These are phyloP conservation scores for Chlorella sp. DNA, from an alignment of 139 green algal species.

Conservation along the genomic window DNA sequence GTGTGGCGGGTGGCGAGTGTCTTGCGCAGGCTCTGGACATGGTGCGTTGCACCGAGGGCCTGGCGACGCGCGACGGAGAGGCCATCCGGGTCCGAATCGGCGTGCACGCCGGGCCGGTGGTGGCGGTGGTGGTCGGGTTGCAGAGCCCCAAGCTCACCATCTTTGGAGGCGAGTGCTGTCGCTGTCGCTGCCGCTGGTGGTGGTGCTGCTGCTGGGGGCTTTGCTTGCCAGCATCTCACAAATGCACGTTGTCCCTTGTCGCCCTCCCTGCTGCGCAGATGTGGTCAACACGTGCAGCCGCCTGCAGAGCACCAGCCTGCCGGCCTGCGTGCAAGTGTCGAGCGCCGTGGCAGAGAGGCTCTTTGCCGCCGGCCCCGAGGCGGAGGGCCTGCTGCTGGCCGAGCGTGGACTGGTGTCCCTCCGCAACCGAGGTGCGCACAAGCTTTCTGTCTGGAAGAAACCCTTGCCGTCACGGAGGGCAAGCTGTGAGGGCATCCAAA, in stretches of 20 bases:
- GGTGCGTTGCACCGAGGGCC: not conserved
- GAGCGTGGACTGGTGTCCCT: not conserved
- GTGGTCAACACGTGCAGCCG: not conserved
- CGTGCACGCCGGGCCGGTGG: not conserved
- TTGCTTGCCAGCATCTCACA: too few relatives aligned
- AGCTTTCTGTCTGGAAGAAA: too few relatives aligned
- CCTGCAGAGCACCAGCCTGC: not conserved
- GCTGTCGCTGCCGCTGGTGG: too few relatives aligned
- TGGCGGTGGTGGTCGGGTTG: not conserved
- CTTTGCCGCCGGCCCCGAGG: not conserved
- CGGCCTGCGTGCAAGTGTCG: not conserved
- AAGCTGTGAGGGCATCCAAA: too few relatives aligned
- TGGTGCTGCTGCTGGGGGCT: too few relatives aligned
- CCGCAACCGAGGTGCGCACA: not conserved
- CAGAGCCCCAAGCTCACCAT: not conserved
- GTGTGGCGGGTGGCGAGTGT: too few relatives aligned
- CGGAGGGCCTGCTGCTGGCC: not conserved
- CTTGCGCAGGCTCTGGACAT: not conserved
- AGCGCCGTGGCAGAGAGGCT: not conserved
- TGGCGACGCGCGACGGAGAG: not conserved
- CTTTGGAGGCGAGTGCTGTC: not conserved
- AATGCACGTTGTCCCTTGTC: too few relatives aligned
- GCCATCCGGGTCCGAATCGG: not conserved
- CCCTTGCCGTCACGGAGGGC: too few relatives aligned
- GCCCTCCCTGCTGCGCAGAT: not conserved